Conservation (phyloP, 2,329 filamentous ascomycete genomes). For the Delphinella strobiligena region DNA sequence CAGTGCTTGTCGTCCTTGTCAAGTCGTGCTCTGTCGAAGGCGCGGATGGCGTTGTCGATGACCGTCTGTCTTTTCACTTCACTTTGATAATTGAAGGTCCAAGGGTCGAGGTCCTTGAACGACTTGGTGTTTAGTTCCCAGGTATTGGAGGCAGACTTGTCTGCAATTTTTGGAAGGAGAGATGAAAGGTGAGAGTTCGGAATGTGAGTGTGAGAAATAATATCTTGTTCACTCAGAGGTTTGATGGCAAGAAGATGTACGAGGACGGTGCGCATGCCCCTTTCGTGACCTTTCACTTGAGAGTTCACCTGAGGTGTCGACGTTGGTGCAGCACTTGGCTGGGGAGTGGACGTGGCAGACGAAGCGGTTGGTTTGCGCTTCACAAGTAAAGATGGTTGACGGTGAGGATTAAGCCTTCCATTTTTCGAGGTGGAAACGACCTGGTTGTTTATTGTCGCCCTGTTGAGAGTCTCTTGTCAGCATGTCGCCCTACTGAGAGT, state of each 20-base stretch:
- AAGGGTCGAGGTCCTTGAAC: constrained; percentile 51
- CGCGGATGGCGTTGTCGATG: constrained; percentile 50
- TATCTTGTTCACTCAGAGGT: constrained; percentile 34
- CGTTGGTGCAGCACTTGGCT: constrained; percentile 21
- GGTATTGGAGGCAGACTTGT: constrained; percentile 35
- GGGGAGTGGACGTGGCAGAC: constrained; percentile 15
- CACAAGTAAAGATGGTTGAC: constrained; percentile 19
- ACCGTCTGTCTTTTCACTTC: constrained; percentile 45
- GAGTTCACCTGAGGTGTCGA: constrained; percentile 26
- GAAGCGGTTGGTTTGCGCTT: constrained; percentile 28
- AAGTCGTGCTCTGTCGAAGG: constrained; percentile 50
- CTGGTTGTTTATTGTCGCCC: constrained; percentile 20
- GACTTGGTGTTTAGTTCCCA: constrained; percentile 45
- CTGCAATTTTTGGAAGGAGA: constrained; percentile 40
- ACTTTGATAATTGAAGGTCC: constrained; percentile 46
- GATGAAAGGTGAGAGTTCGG: constrained; percentile 35
- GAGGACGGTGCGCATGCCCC: constrained; percentile 32
- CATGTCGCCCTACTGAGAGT: constrained; percentile 15
- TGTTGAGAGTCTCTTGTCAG: constrained; percentile 2
- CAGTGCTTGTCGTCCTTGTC: constrained; percentile 49
- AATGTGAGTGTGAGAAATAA: constrained; percentile 35
- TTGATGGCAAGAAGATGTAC: constrained; percentile 44
- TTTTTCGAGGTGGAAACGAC: constrained; percentile 24
- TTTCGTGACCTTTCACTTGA: constrained; percentile 17
- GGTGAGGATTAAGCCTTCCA: constrained; percentile 10